Evolutionary conservation across 805 yeast species (phyloP).

Genomic region (Pichia eremophila): DNA sequence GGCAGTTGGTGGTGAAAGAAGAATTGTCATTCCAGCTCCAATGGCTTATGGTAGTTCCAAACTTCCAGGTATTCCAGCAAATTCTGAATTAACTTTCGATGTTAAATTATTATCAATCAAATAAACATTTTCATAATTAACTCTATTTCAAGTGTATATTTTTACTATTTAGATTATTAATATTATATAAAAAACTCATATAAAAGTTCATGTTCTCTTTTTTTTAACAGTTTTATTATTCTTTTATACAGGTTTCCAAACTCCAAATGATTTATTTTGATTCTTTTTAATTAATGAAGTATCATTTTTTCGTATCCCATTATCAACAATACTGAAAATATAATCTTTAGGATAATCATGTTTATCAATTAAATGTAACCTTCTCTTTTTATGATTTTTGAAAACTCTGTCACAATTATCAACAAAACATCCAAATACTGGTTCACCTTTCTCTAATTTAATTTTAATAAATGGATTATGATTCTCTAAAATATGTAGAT

Average conservation of each 20-base stretch:
- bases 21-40: slow-evolving; percentile 90
- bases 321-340: slow-evolving; percentile 22
- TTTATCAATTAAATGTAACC: slow-evolving; percentile 39
- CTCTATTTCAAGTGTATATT: too few species aligned
- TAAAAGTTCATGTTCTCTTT: too few species aligned
- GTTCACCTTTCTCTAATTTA: slow-evolving; percentile 29
- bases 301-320: slow-evolving; percentile 17
- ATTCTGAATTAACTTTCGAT: slow-evolving; percentile 93
- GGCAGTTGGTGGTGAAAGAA: slow-evolving; percentile 98
- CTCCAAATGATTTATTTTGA: slow-evolving; percentile 6
- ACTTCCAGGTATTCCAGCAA: slow-evolving; percentile 96
- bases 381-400: slow-evolving; percentile 30
- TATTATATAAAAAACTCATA: not conserved
- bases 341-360: slow-evolving; percentile 39
- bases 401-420: slow-evolving; percentile 33
- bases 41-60: slow-evolving; percentile 94
- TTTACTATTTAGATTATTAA: too few species aligned
- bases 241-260: slow-evolving; percentile 11
- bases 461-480: slow-evolving; percentile 41
- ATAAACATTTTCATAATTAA: slow-evolving; percentile 24
- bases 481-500: slow-evolving; percentile 41
- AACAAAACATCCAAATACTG: slow-evolving; percentile 35
- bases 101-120: slow-evolving; percentile 87
- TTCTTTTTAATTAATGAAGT: slow-evolving; percentile 16
- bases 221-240: too few species aligned